A percentile compares a stretch with the other conserved stretches of the same genome.
phyloP scores from a whole-genome alignment of 257 asterid genomes.

The Solanum phureja region DNA sequence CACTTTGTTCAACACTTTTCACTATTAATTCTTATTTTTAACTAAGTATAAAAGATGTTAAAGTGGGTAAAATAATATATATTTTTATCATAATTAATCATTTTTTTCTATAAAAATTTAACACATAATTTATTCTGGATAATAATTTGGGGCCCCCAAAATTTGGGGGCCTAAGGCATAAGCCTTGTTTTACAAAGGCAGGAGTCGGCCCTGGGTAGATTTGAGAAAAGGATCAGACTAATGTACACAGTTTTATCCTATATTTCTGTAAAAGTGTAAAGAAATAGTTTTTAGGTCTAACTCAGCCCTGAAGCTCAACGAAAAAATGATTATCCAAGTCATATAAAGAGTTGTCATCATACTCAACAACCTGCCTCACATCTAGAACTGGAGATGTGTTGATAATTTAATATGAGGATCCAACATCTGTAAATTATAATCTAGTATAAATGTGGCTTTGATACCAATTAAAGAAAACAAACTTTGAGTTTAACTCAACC shows the following conservation, averaged over 20 bases:
- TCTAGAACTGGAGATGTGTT: rapidly evolving
- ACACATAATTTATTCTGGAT: too few relatives aligned
- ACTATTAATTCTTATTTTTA: too few relatives aligned
- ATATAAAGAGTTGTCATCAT: neutral
- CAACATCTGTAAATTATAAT: neutral
- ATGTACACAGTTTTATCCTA: neutral
- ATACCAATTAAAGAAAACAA: neutral
- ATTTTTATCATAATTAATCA: too few relatives aligned
- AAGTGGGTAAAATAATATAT: too few relatives aligned
- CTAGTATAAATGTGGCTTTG: neutral
- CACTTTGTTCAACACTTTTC: too few relatives aligned
- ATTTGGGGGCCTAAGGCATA: too few relatives aligned
- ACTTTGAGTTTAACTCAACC: neutral
- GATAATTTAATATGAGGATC: neutral
- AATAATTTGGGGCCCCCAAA: too few relatives aligned
- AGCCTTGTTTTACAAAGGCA: too few relatives aligned
- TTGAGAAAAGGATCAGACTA: neutral
- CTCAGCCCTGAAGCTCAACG: neutral
- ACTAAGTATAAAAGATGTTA: too few relatives aligned
- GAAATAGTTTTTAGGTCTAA: too few relatives aligned
- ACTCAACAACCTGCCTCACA: neutral
- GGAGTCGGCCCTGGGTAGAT: too few relatives aligned
- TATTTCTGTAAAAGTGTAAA: neutral
- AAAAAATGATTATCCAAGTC: rapidly evolving
- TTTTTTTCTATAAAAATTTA: too few relatives aligned